These are phyloP conservation scores for Hymenoscyphus fraxineus DNA, from an alignment of 2,329 filamentous ascomycete species.

Conservation along the genomic window DNA sequence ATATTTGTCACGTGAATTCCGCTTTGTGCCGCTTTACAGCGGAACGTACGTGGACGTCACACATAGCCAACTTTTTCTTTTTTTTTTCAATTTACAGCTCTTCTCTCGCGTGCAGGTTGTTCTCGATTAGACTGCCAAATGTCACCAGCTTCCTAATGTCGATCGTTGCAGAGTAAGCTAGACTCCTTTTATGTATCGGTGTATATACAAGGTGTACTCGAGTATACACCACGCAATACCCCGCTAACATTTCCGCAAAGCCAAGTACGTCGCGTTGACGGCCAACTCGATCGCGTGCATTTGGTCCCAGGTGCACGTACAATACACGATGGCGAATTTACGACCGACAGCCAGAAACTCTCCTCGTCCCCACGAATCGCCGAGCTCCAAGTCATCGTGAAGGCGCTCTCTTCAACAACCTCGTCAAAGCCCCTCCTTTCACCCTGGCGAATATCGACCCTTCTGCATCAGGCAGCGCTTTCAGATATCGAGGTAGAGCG, in stretches of 20 bases:
- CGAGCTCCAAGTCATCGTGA: constrained; percentile 64
- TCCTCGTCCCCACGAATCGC: constrained; percentile 51
- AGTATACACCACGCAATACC: neutral
- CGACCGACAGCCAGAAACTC: constrained; percentile 25
- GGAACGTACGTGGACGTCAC: neutral
- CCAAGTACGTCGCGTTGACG: constrained; percentile 60
- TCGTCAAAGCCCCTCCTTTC: constrained; percentile 61
- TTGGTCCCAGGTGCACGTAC: constrained; percentile 40
- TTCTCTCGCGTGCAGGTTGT: neutral
- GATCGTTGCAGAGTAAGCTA: constrained; percentile 46
- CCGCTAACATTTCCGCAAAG: constrained; percentile 19
- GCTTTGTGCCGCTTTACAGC: constrained; percentile 3
- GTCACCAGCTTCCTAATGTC: constrained; percentile 37
- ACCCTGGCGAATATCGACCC: constrained; percentile 52
- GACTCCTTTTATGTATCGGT: constrained; percentile 21
- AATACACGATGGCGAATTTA: constrained; percentile 39
- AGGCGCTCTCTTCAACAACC: constrained; percentile 66
- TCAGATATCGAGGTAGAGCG: constrained; percentile 40
- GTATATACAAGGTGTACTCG: neutral
- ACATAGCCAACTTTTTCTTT: neutral
- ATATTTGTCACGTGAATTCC: neutral
- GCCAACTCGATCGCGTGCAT: constrained; percentile 61
- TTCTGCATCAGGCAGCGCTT: constrained; percentile 62
- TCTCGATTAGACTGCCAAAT: constrained; percentile 8
- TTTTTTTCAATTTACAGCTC: neutral